Conservation (phyloP, 1,139 yeast genomes). For the Blastobotrys petasosporus region DNA sequence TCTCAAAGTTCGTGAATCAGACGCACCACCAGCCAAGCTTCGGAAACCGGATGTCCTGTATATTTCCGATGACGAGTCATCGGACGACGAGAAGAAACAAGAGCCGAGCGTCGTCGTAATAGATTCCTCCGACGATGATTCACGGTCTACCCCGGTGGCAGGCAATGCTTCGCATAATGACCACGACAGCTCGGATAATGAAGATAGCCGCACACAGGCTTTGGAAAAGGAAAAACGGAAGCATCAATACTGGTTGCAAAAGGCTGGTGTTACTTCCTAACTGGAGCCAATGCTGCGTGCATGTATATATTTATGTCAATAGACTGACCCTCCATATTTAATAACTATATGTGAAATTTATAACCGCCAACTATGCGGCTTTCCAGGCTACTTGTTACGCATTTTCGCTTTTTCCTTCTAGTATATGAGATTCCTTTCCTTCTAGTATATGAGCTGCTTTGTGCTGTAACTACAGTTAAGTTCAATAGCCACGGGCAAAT, state of each 20-base stretch:
- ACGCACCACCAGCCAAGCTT: neutral
- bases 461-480: too few relatives aligned
- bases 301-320: too few relatives aligned
- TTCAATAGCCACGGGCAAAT: too few relatives aligned
- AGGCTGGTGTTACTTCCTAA: conserved; percentile 4
- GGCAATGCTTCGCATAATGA: neutral
- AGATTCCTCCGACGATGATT: neutral
- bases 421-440: too few relatives aligned
- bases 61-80: conserved; percentile 10
- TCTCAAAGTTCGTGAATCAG: neutral
- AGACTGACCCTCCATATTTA: too few relatives aligned
- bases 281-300: too few relatives aligned
- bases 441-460: too few relatives aligned
- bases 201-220: neutral
- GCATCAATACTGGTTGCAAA: conserved; percentile 11
- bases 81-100: neutral
- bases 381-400: too few relatives aligned
- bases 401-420: too few relatives aligned
- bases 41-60: conserved; percentile 6
- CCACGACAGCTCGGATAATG: conserved; percentile 1
- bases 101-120: neutral
- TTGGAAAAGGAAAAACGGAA: conserved; percentile 3
- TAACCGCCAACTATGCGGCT: too few relatives aligned
- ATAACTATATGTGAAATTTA: too few relatives aligned
- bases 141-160: neutral